phyloP scores from a whole-genome alignment of 768 basidiomycete species.

The Lactifluus subvellereus region DNA sequence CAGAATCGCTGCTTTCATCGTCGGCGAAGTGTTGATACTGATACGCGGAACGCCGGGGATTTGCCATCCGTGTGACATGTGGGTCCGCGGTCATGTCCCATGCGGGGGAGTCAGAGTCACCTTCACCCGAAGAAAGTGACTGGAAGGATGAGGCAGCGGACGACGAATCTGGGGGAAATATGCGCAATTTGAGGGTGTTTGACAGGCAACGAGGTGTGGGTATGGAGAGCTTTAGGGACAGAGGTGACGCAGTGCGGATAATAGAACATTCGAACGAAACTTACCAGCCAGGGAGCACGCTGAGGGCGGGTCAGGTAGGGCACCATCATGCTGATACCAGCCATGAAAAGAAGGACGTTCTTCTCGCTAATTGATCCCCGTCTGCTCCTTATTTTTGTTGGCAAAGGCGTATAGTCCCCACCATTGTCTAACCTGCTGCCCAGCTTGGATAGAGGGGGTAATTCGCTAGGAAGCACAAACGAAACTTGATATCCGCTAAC shows the following conservation, averaged over 20 bases:
- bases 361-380: slow-evolving; percentile 56
- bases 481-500: slow-evolving; percentile 74
- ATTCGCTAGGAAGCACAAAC: slow-evolving; percentile 67
- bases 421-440: slow-evolving; percentile 19
- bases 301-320: slow-evolving; percentile 66
- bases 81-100: slow-evolving; percentile 81
- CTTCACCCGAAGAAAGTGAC: slow-evolving; percentile 71
- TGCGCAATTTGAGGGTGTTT: slow-evolving; percentile 67
- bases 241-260: not conserved
- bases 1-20: slow-evolving; percentile 76
- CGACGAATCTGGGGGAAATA: slow-evolving; percentile 51
- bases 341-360: slow-evolving; percentile 68
- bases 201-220: slow-evolving; percentile 74
- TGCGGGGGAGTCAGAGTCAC: slow-evolving; percentile 44
- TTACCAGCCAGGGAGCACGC: slow-evolving; percentile 66
- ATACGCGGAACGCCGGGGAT: slow-evolving; percentile 43
- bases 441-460: slow-evolving; percentile 32
- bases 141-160: slow-evolving; percentile 54
- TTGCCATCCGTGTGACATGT: slow-evolving; percentile 53
- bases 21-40: slow-evolving; percentile 72
- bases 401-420: slow-evolving; percentile 19
- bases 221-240: slow-evolving; percentile 53
- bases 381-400: slow-evolving; percentile 29
- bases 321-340: slow-evolving; percentile 69
- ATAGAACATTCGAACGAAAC: slow-evolving; percentile 11